phyloP scores from a whole-genome alignment of 257 asterid species.

The Nemophila menziesii region DNA sequence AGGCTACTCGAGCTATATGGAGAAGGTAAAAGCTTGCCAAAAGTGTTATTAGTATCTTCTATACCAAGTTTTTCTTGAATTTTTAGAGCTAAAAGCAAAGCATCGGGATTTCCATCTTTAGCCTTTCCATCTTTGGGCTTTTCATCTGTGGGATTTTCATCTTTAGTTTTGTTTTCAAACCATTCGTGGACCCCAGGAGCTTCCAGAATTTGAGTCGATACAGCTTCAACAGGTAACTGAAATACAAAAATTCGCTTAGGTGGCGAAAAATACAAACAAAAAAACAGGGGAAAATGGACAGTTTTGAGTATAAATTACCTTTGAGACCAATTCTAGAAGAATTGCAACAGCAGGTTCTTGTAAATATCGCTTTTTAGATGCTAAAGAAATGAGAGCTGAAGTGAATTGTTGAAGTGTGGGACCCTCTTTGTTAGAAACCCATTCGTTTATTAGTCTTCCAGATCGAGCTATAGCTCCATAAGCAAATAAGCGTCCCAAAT shows the following conservation, averaged over 20 bases:
- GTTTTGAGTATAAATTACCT: slow-evolving; percentile 32
- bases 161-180: slow-evolving; percentile 63
- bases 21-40: slow-evolving; percentile 68
- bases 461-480: slow-evolving; percentile 95
- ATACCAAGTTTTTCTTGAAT: slow-evolving; percentile 42
- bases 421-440: slow-evolving; percentile 37
- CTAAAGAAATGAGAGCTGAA: slow-evolving; percentile 51
- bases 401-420: slow-evolving; percentile 52
- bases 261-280: slow-evolving; percentile 2
- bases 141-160: slow-evolving; percentile 85
- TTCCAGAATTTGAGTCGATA: slow-evolving; percentile 56
- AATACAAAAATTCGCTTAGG: slow-evolving; percentile 15
- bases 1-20: slow-evolving; percentile 49
- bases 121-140: too few species aligned
- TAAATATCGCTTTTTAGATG: slow-evolving; percentile 71
- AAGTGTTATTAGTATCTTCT: slow-evolving; percentile 27
- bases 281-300: background rate
- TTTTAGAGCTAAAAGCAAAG: slow-evolving; percentile 72
- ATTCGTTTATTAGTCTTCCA: slow-evolving; percentile 67
- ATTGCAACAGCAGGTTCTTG: slow-evolving; percentile 83
- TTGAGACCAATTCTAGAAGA: slow-evolving; percentile 67
- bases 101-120: slow-evolving; percentile 90
- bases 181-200: slow-evolving; percentile 79
- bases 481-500: slow-evolving; percentile 87
- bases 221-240: slow-evolving; percentile 60